Conservation (phyloP, 805 yeast genomes). For the Hanseniaspora osmophila region DNA sequence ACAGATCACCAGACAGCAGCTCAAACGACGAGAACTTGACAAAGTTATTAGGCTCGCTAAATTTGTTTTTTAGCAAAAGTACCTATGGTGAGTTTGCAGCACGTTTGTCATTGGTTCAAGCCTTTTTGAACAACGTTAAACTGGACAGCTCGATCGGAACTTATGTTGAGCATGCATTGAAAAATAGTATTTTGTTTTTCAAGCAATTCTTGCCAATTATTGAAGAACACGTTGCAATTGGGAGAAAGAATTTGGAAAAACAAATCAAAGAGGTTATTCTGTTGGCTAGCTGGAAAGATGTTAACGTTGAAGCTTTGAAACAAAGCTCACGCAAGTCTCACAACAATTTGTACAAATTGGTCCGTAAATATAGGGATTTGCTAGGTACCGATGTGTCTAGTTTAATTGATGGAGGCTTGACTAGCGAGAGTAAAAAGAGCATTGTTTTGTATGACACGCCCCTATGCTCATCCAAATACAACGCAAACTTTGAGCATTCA, state of each 20-base stretch:
- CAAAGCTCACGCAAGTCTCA: conserved; percentile 91
- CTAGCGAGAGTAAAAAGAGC: no score
- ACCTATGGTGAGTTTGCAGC: conserved; percentile 58
- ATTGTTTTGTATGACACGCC: no score
- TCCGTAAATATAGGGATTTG: conserved; percentile 63
- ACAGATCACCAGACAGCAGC: conserved; percentile 21
- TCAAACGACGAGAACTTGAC: conserved; percentile 1
- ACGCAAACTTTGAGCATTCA: conserved; percentile 6
- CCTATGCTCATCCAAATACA: conserved; percentile 2
- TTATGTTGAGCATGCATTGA: conserved; percentile 15
- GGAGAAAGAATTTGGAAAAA: conserved; percentile 50
- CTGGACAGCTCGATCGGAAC: conserved; percentile 38
- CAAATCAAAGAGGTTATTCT: conserved; percentile 73
- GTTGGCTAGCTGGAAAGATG: conserved; percentile 94
- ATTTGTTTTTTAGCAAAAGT: conserved; percentile 61
- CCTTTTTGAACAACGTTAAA: conserved; percentile 32
- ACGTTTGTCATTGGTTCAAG: conserved; percentile 45
- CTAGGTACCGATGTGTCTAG: conserved; percentile 37
- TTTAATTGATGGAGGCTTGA: conserved; percentile 47
- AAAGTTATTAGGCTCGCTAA: conserved; percentile 42
- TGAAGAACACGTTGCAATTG: conserved; percentile 28
- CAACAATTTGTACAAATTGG: conserved; percentile 63
- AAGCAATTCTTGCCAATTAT: conserved; percentile 46
- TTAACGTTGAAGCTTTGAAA: conserved; percentile 80
- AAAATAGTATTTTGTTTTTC: conserved; percentile 41